Percentiles rank a stretch among this genome's conserved stretches.
phyloP scores from a whole-genome alignment of 176 grass and related monocot species.

The Ensete ventricosum region DNA sequence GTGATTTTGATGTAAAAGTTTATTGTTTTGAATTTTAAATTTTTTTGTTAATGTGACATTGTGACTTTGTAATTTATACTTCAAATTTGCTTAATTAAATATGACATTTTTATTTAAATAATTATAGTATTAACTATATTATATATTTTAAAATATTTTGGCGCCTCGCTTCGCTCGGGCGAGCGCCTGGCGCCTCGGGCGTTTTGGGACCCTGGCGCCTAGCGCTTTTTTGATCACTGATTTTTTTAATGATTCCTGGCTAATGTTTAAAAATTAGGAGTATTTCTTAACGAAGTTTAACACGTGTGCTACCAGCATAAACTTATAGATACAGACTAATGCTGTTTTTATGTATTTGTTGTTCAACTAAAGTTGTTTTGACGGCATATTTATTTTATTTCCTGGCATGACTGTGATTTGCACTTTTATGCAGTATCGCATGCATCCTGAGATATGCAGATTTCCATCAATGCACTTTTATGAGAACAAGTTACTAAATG shows the following conservation, averaged over 20 bases:
- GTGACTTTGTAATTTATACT: too few species aligned
- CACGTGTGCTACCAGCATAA: background rate
- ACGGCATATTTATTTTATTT: background rate
- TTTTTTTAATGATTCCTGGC: background rate
- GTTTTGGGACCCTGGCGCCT: too few species aligned
- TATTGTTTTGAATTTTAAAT: too few species aligned
- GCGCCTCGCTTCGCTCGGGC: too few species aligned
- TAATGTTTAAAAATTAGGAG: background rate
- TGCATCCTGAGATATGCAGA: slow-evolving; percentile 95
- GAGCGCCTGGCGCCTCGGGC: too few species aligned
- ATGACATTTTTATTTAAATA: too few species aligned
- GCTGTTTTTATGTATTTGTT: background rate
- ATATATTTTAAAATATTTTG: too few species aligned
- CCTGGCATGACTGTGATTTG: slow-evolving; percentile 6
- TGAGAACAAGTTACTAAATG: slow-evolving; percentile 85
- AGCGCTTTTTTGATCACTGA: too few species aligned
- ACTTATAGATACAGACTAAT: background rate
- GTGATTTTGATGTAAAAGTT: too few species aligned
- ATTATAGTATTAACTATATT: too few species aligned
- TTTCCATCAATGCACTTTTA: slow-evolving; percentile 97
- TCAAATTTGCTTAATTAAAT: too few species aligned
- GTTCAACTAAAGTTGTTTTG: slow-evolving; percentile 18
- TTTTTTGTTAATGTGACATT: too few species aligned
- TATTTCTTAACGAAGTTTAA: background rate
- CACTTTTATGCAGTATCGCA: slow-evolving; percentile 63